A percentile compares a stretch with the other conserved stretches of the same genome.
These are phyloP conservation scores for Zymoseptoria passerinii DNA, from an alignment of 2,329 filamentous ascomycete genomes.

Conservation along the genomic window DNA sequence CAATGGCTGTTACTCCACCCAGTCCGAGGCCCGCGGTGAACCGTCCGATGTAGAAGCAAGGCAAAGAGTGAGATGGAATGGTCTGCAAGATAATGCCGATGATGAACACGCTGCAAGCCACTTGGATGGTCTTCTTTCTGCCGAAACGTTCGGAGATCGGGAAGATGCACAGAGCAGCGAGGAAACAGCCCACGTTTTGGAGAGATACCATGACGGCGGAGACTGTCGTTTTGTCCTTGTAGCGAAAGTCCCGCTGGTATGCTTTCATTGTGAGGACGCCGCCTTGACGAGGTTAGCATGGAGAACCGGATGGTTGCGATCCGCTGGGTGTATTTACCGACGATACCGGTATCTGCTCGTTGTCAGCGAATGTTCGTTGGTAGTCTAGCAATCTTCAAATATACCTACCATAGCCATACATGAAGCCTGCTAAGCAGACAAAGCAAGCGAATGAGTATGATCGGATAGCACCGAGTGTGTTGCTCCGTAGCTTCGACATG, in stretches of 20 bases:
- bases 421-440: slow-evolving; percentile 18
- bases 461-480: slow-evolving; percentile 16
- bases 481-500: slow-evolving; percentile 19
- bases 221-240: slow-evolving; percentile 24
- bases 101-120: slow-evolving; percentile 37
- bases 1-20: slow-evolving; percentile 39
- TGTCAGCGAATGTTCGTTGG: not conserved
- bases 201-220: slow-evolving; percentile 40
- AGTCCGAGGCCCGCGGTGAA: slow-evolving; percentile 43
- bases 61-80: slow-evolving; percentile 38
- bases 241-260: slow-evolving; percentile 23
- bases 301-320: not conserved
- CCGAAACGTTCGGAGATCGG: slow-evolving; percentile 42
- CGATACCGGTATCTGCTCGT: slow-evolving; percentile 33
- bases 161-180: slow-evolving; percentile 44
- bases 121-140: slow-evolving; percentile 38
- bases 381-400: not conserved
- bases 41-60: slow-evolving; percentile 40
- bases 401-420: slow-evolving; percentile 31
- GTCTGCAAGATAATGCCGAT: slow-evolving; percentile 40
- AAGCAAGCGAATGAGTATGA: slow-evolving; percentile 19
- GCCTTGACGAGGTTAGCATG: slow-evolving; percentile 6
- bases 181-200: slow-evolving; percentile 46
- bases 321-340: slow-evolving; percentile 6
- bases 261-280: slow-evolving; percentile 24